These are phyloP conservation scores for Kurtzmaniella fragi DNA, from an alignment of 805 yeast genomes.

Conservation along the genomic window DNA sequence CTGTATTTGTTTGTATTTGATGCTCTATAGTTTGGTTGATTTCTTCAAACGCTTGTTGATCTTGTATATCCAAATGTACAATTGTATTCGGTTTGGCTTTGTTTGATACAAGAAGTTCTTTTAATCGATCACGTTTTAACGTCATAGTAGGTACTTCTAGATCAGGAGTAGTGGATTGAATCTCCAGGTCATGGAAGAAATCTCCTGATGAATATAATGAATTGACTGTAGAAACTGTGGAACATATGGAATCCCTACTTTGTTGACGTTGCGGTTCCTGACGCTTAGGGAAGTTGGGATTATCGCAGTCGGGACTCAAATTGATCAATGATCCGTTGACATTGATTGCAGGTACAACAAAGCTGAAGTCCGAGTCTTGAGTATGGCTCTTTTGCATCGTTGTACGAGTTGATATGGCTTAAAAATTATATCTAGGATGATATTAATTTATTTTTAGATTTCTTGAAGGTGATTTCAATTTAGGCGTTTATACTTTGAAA, in stretches of 20 bases:
- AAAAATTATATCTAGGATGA: no score
- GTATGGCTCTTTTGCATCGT: no score
- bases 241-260: not conserved
- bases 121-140: conserved; percentile 1
- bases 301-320: no score
- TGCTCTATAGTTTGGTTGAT: conserved; percentile 1
- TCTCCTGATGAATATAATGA: conserved; percentile 3
- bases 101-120: conserved; percentile 1
- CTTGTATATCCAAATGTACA: not conserved
- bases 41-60: conserved; percentile 3
- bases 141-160: not conserved
- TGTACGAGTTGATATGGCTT: no score
- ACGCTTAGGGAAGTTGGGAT: no score
- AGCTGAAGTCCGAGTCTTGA: no score
- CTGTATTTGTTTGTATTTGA: conserved; percentile 3
- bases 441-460: no score
- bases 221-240: conserved; percentile 1
- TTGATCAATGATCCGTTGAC: no score
- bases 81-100: not conserved
- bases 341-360: no score
- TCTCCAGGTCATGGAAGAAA: not conserved
- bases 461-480: no score
- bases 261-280: no score
- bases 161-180: not conserved
- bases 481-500: no score